Conservation (phyloP, 495 filamentous ascomycete genomes). For the Penicillium manginii region DNA sequence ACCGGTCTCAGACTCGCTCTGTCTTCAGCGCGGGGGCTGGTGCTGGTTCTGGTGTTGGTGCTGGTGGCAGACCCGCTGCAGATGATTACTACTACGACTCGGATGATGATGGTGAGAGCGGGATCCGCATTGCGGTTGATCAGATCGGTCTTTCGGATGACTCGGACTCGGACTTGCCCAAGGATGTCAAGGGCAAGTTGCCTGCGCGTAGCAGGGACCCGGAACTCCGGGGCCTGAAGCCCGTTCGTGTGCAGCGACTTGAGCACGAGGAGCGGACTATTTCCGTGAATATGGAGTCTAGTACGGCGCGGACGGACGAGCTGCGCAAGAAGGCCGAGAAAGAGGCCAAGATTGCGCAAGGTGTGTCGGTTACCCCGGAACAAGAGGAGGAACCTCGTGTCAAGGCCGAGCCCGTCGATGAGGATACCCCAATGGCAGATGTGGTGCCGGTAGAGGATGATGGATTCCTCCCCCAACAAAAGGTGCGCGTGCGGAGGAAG, state of each 20-base stretch:
- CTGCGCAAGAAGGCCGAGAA: slow-evolving; percentile 42
- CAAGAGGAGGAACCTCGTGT: slow-evolving; percentile 25
- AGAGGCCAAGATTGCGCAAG: slow-evolving; percentile 33
- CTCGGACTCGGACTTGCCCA: slow-evolving; percentile 29
- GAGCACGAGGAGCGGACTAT: slow-evolving; percentile 55
- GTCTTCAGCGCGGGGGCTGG: slow-evolving; percentile 27
- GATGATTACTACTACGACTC: slow-evolving; percentile 29
- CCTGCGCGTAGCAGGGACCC: slow-evolving; percentile 33
- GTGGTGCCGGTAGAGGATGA: slow-evolving; percentile 42
- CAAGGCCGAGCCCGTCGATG: slow-evolving; percentile 51
- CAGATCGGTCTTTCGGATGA: slow-evolving; percentile 53
- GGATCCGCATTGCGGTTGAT: slow-evolving; percentile 51
- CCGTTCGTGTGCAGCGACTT: slow-evolving; percentile 53
- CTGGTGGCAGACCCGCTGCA: slow-evolving; percentile 12
- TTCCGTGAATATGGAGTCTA: slow-evolving; percentile 57
- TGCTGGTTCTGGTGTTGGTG: slow-evolving; percentile 18
- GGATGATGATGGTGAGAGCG: slow-evolving; percentile 48
- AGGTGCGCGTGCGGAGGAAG: slow-evolving; percentile 44
- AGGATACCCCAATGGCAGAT: slow-evolving; percentile 43
- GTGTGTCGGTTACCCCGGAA: slow-evolving; percentile 20
- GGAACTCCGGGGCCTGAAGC: slow-evolving; percentile 40
- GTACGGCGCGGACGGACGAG: slow-evolving; percentile 48
- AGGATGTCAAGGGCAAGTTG: slow-evolving; percentile 40
- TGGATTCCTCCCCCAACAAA: slow-evolving; percentile 42
- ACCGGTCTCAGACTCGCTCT: slow-evolving; percentile 28